A percentile compares a stretch with the other conserved stretches of the same genome.
phyloP scores from a whole-genome alignment of 768 basidiomycete species.

The Macrolepiota dolichaula region DNA sequence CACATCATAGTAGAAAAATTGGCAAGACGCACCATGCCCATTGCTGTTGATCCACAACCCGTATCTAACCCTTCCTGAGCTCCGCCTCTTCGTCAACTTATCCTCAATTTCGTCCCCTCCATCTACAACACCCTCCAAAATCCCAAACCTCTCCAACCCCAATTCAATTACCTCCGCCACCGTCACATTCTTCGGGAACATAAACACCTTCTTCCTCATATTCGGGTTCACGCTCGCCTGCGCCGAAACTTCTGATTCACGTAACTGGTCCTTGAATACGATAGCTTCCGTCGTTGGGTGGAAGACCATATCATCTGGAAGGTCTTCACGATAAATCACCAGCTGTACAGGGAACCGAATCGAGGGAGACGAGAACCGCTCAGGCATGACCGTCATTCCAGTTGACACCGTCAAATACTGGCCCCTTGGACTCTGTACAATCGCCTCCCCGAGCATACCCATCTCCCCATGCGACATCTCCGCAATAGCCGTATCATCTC shows the following conservation, averaged over 20 bases:
- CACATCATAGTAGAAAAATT: conserved; percentile 4
- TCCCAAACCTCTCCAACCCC: conserved; percentile 90
- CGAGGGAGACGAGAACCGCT: conserved; percentile 80
- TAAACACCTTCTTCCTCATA: conserved; percentile 77
- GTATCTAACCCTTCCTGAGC: conserved; percentile 77
- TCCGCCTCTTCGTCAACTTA: conserved; percentile 78
- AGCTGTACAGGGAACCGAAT: conserved; percentile 84
- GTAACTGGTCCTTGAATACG: conserved; percentile 76
- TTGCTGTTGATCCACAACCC: conserved; percentile 64
- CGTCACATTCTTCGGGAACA: conserved; percentile 91
- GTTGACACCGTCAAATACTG: conserved; percentile 43
- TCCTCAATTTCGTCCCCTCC: conserved; percentile 98
- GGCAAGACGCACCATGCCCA: conserved; percentile 52
- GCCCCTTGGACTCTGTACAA: conserved; percentile 25
- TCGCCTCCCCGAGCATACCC: conserved; percentile 12
- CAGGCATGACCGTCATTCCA: conserved; percentile 41
- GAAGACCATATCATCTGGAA: conserved; percentile 94
- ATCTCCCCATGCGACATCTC: conserved; percentile 25
- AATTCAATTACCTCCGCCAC: conserved; percentile 96
- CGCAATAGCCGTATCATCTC: conserved; percentile 39
- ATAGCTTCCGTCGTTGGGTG: conserved; percentile 92
- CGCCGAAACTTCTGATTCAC: conserved; percentile 43
- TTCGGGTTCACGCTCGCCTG: conserved; percentile 56
- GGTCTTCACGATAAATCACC: conserved; percentile 82
- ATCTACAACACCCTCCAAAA: conserved; percentile 95